Evolutionary conservation across 805 yeast genomes (phyloP).

Genomic region (Candida hispaniensis): DNA sequence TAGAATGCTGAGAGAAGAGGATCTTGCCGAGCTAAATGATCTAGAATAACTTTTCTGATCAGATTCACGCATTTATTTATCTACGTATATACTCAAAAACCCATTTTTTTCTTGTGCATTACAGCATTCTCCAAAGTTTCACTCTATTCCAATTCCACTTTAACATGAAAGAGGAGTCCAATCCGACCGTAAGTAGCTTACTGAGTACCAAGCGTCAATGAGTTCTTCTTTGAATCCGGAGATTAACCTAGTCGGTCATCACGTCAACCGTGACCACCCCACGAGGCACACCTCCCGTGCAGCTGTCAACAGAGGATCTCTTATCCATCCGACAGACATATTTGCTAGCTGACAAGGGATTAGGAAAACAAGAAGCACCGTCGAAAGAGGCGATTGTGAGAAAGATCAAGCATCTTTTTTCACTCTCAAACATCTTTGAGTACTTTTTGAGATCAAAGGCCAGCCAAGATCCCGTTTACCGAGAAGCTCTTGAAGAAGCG

Average conservation of each 20-base stretch:
- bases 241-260: conserved; percentile 14
- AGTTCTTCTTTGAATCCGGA: background rate
- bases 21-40: too few species aligned
- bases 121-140: too few species aligned
- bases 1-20: too few species aligned
- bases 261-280: conserved; percentile 16
- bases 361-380: conserved; percentile 12
- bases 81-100: too few species aligned
- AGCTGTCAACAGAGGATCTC: conserved; percentile 15
- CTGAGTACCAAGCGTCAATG: too few species aligned
- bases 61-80: too few species aligned
- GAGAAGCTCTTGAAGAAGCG: conserved; percentile 19
- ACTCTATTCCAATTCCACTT: too few species aligned
- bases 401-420: conserved; percentile 67
- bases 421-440: conserved; percentile 73
- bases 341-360: conserved; percentile 13
- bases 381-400: conserved; percentile 29
- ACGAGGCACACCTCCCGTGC: conserved; percentile 13
- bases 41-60: too few species aligned
- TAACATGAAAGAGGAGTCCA: conserved; percentile 16
- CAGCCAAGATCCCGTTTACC: conserved; percentile 52
- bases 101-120: too few species aligned
- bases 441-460: conserved; percentile 76
- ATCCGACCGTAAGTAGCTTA: conserved; percentile 14
- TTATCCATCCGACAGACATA: conserved; percentile 10